Percentiles rank a stretch among this genome's conserved stretches.
Conservation (phyloP, 371 early-diverging fungal genomes). For the Chytridium lagenaria region DNA sequence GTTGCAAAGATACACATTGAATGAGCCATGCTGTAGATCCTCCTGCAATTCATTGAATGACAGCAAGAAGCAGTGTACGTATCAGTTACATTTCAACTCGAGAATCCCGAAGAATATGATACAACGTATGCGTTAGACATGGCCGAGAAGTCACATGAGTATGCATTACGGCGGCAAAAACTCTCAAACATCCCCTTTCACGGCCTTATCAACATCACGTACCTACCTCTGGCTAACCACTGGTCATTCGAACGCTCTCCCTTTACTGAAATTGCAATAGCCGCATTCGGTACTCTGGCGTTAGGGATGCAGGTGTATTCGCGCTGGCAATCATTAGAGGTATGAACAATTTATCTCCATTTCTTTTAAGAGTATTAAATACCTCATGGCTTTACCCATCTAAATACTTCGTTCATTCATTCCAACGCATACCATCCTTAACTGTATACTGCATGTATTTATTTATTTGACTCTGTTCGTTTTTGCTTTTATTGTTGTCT, state of each 20-base stretch:
- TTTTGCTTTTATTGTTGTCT: too few relatives aligned
- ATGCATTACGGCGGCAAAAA: too few relatives aligned
- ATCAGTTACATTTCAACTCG: too few relatives aligned
- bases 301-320: background rate
- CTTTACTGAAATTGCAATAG: background rate
- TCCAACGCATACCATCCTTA: too few relatives aligned
- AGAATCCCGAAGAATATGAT: too few relatives aligned
- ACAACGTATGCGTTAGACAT: too few relatives aligned
- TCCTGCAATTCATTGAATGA: background rate
- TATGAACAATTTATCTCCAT: background rate
- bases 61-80: background rate
- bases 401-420: too few relatives aligned
- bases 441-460: too few relatives aligned
- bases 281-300: background rate
- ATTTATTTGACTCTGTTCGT: too few relatives aligned
- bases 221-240: background rate
- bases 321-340: background rate
- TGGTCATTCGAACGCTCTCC: background rate
- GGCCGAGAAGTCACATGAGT: too few relatives aligned
- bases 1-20: background rate
- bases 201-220: background rate
- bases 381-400: too few relatives aligned
- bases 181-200: background rate
- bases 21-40: background rate
- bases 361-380: too few relatives aligned